Conservation (phyloP, 495 filamentous ascomycete genomes). For the Penicillium alfredii region DNA sequence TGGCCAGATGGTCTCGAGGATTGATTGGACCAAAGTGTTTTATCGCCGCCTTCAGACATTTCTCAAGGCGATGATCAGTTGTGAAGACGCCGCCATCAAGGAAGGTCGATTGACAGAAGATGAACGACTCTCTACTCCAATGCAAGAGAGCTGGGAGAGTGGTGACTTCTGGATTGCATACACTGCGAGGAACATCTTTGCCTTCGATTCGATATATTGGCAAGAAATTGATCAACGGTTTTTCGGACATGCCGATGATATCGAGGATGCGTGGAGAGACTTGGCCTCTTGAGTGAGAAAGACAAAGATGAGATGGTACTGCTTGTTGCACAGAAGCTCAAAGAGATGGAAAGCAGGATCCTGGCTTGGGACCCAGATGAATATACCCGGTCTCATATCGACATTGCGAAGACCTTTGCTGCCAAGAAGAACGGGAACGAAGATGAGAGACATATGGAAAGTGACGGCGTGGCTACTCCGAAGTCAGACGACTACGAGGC, state of each 20-base stretch:
- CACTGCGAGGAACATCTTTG: slow-evolving; percentile 14
- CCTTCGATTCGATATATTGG: slow-evolving; percentile 20
- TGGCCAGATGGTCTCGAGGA: slow-evolving; percentile 25
- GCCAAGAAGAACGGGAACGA: too few species aligned
- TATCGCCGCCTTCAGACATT: slow-evolving; percentile 10
- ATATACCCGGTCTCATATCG: too few species aligned
- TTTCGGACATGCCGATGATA: slow-evolving; percentile 11
- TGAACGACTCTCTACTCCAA: slow-evolving; percentile 15
- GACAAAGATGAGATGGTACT: slow-evolving; percentile 9
- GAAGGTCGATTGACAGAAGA: slow-evolving; percentile 4
- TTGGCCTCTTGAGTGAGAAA: slow-evolving; percentile 7
- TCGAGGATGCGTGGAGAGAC: slow-evolving; percentile 7
- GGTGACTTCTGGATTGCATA: slow-evolving; percentile 25
- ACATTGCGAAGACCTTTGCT: too few species aligned
- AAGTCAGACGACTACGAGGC: too few species aligned
- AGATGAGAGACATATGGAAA: too few species aligned
- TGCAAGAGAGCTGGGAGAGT: slow-evolving; percentile 20
- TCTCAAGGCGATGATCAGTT: slow-evolving; percentile 4
- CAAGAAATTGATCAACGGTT: slow-evolving; percentile 17
- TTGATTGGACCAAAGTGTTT: slow-evolving; percentile 8
- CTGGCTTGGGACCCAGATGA: slow-evolving; percentile 8
- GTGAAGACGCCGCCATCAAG: slow-evolving; percentile 4
- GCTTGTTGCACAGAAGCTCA: slow-evolving; percentile 5
- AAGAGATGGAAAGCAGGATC: slow-evolving; percentile 4
- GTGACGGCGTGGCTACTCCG: too few species aligned